Conservation (phyloP, 768 basidiomycete species). For the Tricholoma hemisulphureum region DNA sequence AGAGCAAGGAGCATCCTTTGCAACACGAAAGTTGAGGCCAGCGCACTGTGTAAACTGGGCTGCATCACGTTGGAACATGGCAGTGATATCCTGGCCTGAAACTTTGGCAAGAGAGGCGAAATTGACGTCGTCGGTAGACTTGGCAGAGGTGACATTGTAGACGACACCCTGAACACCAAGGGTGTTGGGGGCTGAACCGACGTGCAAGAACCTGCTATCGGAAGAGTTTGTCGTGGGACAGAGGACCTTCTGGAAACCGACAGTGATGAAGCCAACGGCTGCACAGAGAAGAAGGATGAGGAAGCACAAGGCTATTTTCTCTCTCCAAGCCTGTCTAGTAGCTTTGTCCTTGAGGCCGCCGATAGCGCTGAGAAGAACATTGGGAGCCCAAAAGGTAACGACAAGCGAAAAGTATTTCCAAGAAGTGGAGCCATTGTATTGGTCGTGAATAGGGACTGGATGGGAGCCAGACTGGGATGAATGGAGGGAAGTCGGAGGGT, state of each 20-base stretch:
- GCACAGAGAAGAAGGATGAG: constrained; percentile 79
- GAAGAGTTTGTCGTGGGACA: constrained; percentile 64
- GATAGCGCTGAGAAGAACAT: constrained; percentile 65
- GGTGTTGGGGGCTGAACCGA: constrained; percentile 58
- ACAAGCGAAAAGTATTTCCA: constrained; percentile 83
- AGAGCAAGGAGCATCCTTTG: constrained; percentile 73
- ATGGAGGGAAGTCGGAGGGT: constrained; percentile 57
- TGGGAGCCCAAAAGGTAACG: constrained; percentile 90
- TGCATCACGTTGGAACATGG: constrained; percentile 70
- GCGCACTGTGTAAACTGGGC: constrained; percentile 65
- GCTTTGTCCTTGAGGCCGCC: constrained; percentile 81
- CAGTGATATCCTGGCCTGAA: constrained; percentile 90
- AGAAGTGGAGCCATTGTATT: constrained; percentile 49
- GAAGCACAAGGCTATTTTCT: constrained; percentile 92
- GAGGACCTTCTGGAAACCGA: constrained; percentile 89
- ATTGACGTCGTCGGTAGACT: constrained; percentile 52
- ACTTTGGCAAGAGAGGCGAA: constrained; percentile 52
- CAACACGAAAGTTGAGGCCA: constrained; percentile 62
- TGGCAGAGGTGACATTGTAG: constrained; percentile 66
- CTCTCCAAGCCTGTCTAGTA: constrained; percentile 90
- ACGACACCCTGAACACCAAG: constrained; percentile 76
- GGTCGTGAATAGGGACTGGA: constrained; percentile 26
- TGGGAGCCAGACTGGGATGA: constrained; percentile 35
- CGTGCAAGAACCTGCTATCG: constrained; percentile 46
- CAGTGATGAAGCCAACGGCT: constrained; percentile 85